Percentiles rank a stretch among this genome's conserved stretches.
Evolutionary conservation across 2,329 filamentous ascomycete genomes (phyloP).

Genomic region (Phaeosphaeriaceae sp.): DNA sequence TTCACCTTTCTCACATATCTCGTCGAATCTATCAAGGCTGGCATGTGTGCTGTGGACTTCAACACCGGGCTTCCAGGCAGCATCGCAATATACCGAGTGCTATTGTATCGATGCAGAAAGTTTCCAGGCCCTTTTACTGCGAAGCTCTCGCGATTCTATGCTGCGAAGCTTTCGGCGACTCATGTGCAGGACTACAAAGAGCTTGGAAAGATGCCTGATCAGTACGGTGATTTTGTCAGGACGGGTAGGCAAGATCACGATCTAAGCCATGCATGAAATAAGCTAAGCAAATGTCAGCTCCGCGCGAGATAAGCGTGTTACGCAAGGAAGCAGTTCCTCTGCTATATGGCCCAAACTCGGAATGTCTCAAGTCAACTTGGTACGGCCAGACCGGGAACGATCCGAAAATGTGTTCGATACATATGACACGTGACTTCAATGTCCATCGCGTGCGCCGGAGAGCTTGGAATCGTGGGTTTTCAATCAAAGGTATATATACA

Average conservation of each 20-base stretch:
- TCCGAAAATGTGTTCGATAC: constrained; percentile 25
- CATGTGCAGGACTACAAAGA: constrained; percentile 39
- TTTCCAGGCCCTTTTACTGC: constrained; percentile 34
- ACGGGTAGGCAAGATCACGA: constrained; percentile 30
- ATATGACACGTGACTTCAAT: constrained; percentile 33
- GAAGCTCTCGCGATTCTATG: constrained; percentile 38
- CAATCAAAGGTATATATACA: constrained; percentile 26
- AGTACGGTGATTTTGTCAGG: constrained; percentile 47
- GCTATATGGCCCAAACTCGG: constrained; percentile 30
- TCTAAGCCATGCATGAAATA: not conserved
- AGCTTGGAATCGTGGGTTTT: constrained; percentile 39
- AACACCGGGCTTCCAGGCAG: constrained; percentile 22
- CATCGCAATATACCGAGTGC: constrained; percentile 32
- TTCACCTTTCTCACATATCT: constrained; percentile 20
- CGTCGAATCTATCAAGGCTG: constrained; percentile 14
- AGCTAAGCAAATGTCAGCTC: constrained; percentile 12
- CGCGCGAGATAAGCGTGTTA: constrained; percentile 33
- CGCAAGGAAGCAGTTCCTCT: constrained; percentile 26
- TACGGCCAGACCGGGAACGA: constrained; percentile 34
- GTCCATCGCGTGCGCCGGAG: constrained; percentile 28
- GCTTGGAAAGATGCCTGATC: constrained; percentile 33
- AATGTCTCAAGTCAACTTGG: constrained; percentile 36
- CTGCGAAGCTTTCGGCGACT: constrained; percentile 32
- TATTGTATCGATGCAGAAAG: constrained; percentile 32
- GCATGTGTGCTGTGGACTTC: constrained; percentile 15